These are phyloP conservation scores for Psilocybe tampanensis DNA, from an alignment of 768 basidiomycete genomes.

Conservation along the genomic window DNA sequence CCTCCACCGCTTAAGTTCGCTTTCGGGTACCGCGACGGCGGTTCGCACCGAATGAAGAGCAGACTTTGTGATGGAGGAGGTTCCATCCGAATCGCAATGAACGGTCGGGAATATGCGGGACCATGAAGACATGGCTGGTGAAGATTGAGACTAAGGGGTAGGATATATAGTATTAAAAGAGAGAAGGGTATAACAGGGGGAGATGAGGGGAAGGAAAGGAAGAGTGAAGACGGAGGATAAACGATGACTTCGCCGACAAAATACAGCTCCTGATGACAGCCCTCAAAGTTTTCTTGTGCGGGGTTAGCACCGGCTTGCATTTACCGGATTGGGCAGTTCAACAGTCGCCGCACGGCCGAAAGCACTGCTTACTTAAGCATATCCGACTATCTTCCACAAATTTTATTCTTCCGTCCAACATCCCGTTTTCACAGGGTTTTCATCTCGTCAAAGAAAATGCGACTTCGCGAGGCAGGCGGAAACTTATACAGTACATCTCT, in stretches of 20 bases:
- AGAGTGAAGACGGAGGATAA: conserved; percentile 12
- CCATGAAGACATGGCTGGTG: conserved; percentile 13
- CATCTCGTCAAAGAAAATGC: conserved; percentile 27
- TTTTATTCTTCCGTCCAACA: conserved; percentile 3
- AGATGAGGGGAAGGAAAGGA: conserved; percentile 14
- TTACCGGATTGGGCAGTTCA: conserved; percentile 18
- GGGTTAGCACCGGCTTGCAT: conserved; percentile 30
- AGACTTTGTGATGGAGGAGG: conserved; percentile 49
- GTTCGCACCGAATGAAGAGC: conserved; percentile 69
- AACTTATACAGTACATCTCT: conserved; percentile 97
- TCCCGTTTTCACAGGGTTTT: background rate
- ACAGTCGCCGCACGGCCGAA: conserved; percentile 16
- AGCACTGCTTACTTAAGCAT: conserved; percentile 13
- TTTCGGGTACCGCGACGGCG: conserved; percentile 74
- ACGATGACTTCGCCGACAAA: conserved; percentile 9
- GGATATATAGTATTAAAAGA: conserved; percentile 16
- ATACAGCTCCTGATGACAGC: conserved; percentile 11
- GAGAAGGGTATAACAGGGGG: conserved; percentile 16
- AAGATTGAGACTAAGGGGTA: conserved; percentile 11
- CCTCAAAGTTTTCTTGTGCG: conserved; percentile 35
- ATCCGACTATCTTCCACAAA: conserved; percentile 6
- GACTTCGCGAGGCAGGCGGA: conserved; percentile 49
- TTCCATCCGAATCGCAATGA: conserved; percentile 54
- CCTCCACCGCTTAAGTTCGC: conserved; percentile 86
- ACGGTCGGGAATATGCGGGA: conserved; percentile 45